Conservation (phyloP, 176 grass and related monocot genomes). For the Elymus sibiricus region DNA sequence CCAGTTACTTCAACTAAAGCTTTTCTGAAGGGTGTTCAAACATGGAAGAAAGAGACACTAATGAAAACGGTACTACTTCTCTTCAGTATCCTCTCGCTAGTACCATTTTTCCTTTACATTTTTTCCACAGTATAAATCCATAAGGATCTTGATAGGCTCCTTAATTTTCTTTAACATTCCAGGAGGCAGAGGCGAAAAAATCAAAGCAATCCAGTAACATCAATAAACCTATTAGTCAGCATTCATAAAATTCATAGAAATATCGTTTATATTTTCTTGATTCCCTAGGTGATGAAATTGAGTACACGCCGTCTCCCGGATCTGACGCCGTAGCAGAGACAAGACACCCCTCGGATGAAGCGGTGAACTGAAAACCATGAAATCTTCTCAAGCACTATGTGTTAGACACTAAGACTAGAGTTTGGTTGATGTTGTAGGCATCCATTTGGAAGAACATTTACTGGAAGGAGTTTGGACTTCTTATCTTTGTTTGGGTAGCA, state of each 20-base stretch:
- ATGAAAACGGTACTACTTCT: slow-evolving; percentile 39
- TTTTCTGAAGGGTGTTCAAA: slow-evolving; percentile 63
- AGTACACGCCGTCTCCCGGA: slow-evolving; percentile 31
- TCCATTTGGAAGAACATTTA: slow-evolving; percentile 67
- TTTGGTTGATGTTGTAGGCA: slow-evolving; percentile 7
- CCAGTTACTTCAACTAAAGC: slow-evolving; percentile 65
- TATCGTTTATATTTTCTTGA: not conserved
- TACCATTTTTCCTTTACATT: not conserved
- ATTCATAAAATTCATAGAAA: not conserved
- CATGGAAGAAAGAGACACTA: slow-evolving; percentile 69
- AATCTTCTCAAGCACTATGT: not conserved
- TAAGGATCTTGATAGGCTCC: not conserved
- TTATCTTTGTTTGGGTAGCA: slow-evolving; percentile 61
- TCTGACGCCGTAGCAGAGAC: not conserved
- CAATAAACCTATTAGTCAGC: not conserved
- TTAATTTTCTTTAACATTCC: slow-evolving; percentile 16
- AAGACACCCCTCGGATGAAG: not conserved
- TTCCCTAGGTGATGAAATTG: slow-evolving; percentile 36
- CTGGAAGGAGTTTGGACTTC: slow-evolving; percentile 76
- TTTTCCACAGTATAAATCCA: not conserved
- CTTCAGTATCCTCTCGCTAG: not conserved
- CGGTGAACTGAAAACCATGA: not conserved
- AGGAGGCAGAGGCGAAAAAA: slow-evolving; percentile 33
- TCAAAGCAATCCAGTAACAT: slow-evolving; percentile 33
- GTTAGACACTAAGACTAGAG: not conserved